phyloP scores from a whole-genome alignment of 2,329 filamentous ascomycete genomes.

The Fusarium anthophilum region DNA sequence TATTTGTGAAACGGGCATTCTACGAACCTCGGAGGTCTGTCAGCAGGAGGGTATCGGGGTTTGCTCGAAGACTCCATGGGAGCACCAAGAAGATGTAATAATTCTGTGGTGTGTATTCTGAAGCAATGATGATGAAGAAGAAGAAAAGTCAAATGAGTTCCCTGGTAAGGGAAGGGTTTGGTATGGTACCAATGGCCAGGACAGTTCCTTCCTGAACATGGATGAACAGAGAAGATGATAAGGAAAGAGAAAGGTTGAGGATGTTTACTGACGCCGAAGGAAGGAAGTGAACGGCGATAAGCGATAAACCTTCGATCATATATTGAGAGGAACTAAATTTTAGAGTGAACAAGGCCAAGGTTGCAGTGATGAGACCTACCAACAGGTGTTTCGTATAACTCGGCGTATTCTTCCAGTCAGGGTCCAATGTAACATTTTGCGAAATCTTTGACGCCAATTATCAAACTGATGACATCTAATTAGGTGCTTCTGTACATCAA shows the following conservation, averaged over 20 bases:
- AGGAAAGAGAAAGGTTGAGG: background rate
- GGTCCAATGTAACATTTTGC: too few species aligned
- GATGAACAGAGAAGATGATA: background rate
- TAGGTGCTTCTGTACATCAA: too few species aligned
- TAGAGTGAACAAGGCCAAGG: background rate
- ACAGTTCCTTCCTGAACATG: background rate
- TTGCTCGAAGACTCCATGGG: background rate
- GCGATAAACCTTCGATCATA: too few species aligned
- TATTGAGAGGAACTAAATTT: background rate
- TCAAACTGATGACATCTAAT: too few species aligned
- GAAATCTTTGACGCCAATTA: too few species aligned
- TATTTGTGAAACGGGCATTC: background rate
- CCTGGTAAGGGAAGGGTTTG: background rate
- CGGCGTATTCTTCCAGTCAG: too few species aligned
- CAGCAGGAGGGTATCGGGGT: fast-evolving
- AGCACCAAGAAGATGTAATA: fast-evolving
- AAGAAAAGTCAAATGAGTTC: background rate
- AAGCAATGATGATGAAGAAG: background rate
- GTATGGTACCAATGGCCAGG: background rate
- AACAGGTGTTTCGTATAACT: too few species aligned
- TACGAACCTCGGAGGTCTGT: fast-evolving
- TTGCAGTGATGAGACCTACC: too few species aligned
- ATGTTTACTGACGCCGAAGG: fast-evolving
- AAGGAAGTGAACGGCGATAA: background rate
- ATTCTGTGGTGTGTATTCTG: background rate